These are phyloP conservation scores for Sporisorium reilianum DNA, from an alignment of 1,284 basidiomycete species.

Conservation along the genomic window DNA sequence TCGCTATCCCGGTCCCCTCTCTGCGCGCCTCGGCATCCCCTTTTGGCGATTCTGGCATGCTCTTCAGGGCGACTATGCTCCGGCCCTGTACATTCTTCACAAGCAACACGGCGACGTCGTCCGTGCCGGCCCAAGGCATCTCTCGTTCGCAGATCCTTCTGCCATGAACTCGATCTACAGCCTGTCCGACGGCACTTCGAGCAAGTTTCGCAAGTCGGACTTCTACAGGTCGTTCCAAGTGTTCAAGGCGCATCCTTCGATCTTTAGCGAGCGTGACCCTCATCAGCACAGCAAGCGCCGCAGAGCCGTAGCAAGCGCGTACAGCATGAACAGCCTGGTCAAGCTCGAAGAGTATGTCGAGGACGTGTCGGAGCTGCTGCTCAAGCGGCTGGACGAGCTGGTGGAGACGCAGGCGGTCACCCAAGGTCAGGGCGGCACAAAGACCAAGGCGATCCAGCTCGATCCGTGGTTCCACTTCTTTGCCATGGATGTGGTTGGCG, in stretches of 20 bases:
- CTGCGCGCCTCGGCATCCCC: constrained; percentile 49
- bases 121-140: constrained; percentile 57
- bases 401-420: constrained; percentile 32
- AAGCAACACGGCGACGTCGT: constrained; percentile 52
- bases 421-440: constrained; percentile 9
- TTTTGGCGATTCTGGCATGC: constrained; percentile 54
- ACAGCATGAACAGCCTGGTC: constrained; percentile 56
- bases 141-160: constrained; percentile 48
- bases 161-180: constrained; percentile 59
- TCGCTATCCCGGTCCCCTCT: constrained; percentile 48
- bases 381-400: constrained; percentile 43
- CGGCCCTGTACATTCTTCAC: constrained; percentile 41
- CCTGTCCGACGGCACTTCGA: constrained; percentile 41
- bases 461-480: constrained; percentile 59
- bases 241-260: constrained; percentile 49
- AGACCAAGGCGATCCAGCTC: constrained; percentile 38
- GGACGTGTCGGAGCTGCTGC: constrained; percentile 40
- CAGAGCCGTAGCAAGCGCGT: constrained; percentile 54
- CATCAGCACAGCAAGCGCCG: constrained; percentile 52
- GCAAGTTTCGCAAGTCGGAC: constrained; percentile 55
- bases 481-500: constrained; percentile 61
- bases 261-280: constrained; percentile 61
- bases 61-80: constrained; percentile 46
- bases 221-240: constrained; percentile 53
- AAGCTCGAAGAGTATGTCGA: constrained; percentile 62